Base-by-base conservation (phyloP, 306 rosid genomes). In the Abrus precatorius region DNA sequence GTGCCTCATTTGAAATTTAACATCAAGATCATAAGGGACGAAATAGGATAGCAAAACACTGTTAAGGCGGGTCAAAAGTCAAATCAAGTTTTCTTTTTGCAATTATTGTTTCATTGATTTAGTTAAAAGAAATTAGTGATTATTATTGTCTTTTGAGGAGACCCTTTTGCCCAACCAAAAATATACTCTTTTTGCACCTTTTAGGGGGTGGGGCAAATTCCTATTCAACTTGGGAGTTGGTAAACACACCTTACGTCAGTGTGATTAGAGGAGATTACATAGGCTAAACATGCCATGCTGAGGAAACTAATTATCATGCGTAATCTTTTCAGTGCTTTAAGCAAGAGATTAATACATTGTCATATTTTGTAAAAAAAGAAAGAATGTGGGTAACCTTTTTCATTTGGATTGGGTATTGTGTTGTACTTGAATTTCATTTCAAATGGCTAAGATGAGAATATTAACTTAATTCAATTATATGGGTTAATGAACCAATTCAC, bases 91-190 rank as follows among this genome's bases (percentile, higher is more conserved):
- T 50, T 33, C 30, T 59, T 27, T 36, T 72, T 9, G 67, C 78
- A 84, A 76, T 80, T 72, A 67, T 87, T 54, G 69, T 30, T 36
- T 9, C 60, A 20, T 71, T 72, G 81, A 72, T 57, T 68, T 49
- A 53, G 54, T 47, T 2, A 49, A 77, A 68, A 69, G 38, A 61
- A 78, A 45, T 20, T 20, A 10, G 53, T 75, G 12, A 84, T 78
- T 65, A 84, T 78, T 65, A 38, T 44, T 75, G 40, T 49, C 74
- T 55, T 62, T 43, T 48, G 30, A 45, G 38, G 38, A 55, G 1
- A 36, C 1, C 62, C 52, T 29, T 71, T 53, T 62, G 41, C 41
- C 8, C 4, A 3, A 50, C 2, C 53, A 57, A 53, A 29, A 30
- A 7, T 40, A 9, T 44, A 30, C 29, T 28, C 54, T 36, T 44